Conservation (phyloP, 2,329 filamentous ascomycete genomes). For the Lizonia empirigonia region DNA sequence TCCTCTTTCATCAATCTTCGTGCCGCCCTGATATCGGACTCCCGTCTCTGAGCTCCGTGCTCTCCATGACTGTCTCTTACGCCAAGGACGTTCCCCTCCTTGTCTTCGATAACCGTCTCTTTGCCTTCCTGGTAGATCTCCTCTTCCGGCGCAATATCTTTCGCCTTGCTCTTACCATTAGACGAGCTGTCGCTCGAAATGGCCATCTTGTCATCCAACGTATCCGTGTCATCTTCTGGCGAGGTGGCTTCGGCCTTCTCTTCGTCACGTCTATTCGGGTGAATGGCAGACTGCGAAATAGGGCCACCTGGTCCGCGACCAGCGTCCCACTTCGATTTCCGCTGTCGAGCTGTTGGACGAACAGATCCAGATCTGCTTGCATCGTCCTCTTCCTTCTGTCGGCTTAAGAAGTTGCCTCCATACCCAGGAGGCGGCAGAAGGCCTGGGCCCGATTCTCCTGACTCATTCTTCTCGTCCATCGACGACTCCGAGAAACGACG, state of each 20-base stretch:
- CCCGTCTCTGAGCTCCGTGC: slow-evolving; percentile 63
- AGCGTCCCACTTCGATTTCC: slow-evolving; percentile 66
- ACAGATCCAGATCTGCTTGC: slow-evolving; percentile 63
- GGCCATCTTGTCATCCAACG: slow-evolving; percentile 51
- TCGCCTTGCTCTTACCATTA: slow-evolving; percentile 43
- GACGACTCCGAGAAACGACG: slow-evolving; percentile 66
- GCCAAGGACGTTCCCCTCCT: slow-evolving; percentile 82
- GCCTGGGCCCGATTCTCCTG: slow-evolving; percentile 63
- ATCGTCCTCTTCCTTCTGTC: slow-evolving; percentile 76
- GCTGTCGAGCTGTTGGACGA: slow-evolving; percentile 61
- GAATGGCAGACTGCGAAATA: slow-evolving; percentile 87
- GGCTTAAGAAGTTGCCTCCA: slow-evolving; percentile 77
- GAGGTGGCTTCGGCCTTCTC: slow-evolving; percentile 41
- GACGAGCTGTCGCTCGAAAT: slow-evolving; percentile 45
- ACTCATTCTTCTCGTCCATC: slow-evolving; percentile 62
- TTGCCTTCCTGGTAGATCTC: slow-evolving; percentile 83
- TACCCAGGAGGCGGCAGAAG: slow-evolving; percentile 73
- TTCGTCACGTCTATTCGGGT: slow-evolving; percentile 59
- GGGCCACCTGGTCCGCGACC: slow-evolving; percentile 81
- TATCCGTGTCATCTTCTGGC: slow-evolving; percentile 53
- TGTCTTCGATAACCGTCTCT: slow-evolving; percentile 80
- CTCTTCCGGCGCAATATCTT: slow-evolving; percentile 46
- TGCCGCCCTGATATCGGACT: slow-evolving; percentile 63
- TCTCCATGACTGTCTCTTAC: slow-evolving; percentile 59
- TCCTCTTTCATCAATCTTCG: slow-evolving; percentile 60